These are phyloP conservation scores for Candida maltosa DNA, from an alignment of 805 yeast genomes.

Conservation along the genomic window DNA sequence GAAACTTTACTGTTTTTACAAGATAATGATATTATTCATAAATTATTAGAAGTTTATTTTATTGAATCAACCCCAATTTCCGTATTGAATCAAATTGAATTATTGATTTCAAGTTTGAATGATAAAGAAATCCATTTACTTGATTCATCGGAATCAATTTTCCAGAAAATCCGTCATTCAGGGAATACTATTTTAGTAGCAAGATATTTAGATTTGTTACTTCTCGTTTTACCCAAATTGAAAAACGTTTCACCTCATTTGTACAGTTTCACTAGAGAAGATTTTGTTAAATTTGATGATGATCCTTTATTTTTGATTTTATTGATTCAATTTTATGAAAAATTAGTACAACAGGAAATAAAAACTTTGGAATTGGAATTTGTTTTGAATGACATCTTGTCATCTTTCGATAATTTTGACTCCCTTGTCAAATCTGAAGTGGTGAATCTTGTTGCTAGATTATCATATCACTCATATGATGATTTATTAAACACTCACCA, in stretches of 20 bases:
- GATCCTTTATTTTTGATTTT: constrained; percentile 25
- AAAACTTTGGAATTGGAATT: neutral
- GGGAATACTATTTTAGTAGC: constrained; percentile 15
- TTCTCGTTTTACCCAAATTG: constrained; percentile 12
- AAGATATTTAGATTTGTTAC: constrained; percentile 16
- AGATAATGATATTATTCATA: constrained; percentile 1
- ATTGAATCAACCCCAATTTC: constrained; percentile 5
- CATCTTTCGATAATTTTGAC: constrained; percentile 4
- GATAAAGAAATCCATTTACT: neutral
- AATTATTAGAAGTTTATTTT: constrained; percentile 5
- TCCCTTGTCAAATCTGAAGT: constrained; percentile 15
- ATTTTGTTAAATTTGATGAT: constrained; percentile 14
- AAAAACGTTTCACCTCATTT: constrained; percentile 3
- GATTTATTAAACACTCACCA: constrained; percentile 8
- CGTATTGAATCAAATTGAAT: constrained; percentile 11
- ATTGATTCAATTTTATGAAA: constrained; percentile 22
- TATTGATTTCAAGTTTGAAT: constrained; percentile 1
- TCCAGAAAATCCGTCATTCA: constrained; percentile 7
- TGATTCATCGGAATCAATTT: constrained; percentile 5
- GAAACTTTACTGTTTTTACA: constrained; percentile 6
- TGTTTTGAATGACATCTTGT: constrained; percentile 1
- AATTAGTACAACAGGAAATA: constrained; percentile 14
- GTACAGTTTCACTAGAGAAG: constrained; percentile 11
- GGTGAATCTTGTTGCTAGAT: constrained; percentile 14
- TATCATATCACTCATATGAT: constrained; percentile 15